Conservation (phyloP, 2,329 filamentous ascomycete genomes). For the Monosporascus sp. region DNA sequence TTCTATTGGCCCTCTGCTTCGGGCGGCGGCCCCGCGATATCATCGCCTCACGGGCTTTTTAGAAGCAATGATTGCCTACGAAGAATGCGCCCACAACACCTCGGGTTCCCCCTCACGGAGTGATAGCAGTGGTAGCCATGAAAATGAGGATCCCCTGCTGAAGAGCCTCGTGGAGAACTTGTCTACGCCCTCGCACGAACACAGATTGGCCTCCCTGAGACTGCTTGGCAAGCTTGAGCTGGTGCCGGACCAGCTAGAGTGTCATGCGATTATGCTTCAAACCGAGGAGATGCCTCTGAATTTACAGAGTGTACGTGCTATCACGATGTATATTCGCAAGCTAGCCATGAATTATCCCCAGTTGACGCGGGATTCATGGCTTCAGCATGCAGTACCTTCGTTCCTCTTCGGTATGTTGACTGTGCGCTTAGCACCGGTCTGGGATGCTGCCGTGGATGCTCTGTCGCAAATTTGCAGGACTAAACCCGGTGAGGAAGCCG, state of each 20-base stretch:
- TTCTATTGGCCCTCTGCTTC: constrained; percentile 59
- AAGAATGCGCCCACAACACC: constrained; percentile 27
- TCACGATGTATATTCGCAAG: constrained; percentile 82
- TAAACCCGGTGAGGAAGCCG: constrained; percentile 64
- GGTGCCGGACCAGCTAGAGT: constrained; percentile 43
- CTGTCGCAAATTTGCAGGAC: constrained; percentile 69
- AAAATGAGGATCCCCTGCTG: constrained; percentile 57
- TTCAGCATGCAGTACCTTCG: constrained; percentile 66
- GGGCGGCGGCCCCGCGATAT: constrained; percentile 61
- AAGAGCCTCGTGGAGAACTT: constrained; percentile 67
- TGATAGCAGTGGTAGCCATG: constrained; percentile 37
- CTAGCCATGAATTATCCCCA: constrained; percentile 61
- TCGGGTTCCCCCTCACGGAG: constrained; percentile 23
- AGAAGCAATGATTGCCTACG: constrained; percentile 55
- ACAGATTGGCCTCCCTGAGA: constrained; percentile 68
- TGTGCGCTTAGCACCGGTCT: constrained; percentile 76
- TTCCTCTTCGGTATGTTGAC: constrained; percentile 90
- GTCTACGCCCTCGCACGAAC: constrained; percentile 65
- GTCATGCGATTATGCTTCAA: constrained; percentile 63
- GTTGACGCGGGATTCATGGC: constrained; percentile 55
- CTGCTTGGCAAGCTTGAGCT: constrained; percentile 60
- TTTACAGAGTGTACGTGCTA: constrained; percentile 67
- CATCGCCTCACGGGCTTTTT: constrained; percentile 62
- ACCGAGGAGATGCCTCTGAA: constrained; percentile 76
- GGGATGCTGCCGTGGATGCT: constrained; percentile 75